These are phyloP conservation scores for Neurospora terricola DNA, from an alignment of 495 filamentous ascomycete genomes.

Conservation along the genomic window DNA sequence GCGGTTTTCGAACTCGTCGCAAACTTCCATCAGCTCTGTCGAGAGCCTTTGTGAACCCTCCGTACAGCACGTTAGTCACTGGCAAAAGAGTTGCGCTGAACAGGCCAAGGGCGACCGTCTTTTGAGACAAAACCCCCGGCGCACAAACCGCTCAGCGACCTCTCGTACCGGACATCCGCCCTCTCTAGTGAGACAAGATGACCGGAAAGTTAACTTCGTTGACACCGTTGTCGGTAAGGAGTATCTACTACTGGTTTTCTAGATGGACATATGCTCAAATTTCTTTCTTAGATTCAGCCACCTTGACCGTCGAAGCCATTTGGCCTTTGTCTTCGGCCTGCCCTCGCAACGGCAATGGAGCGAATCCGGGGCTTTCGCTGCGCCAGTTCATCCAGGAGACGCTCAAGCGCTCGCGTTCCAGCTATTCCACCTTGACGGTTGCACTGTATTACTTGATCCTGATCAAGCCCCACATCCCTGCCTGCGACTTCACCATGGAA, in stretches of 20 bases:
- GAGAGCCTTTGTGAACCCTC: slow-evolving; percentile 19
- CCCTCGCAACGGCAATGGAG: slow-evolving; percentile 45
- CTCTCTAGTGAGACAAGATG: slow-evolving; percentile 75
- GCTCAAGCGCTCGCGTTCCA: slow-evolving; percentile 84
- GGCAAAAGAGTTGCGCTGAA: slow-evolving; percentile 12
- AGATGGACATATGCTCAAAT: slow-evolving; percentile 17
- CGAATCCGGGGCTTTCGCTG: slow-evolving; percentile 71
- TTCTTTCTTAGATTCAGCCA: slow-evolving; percentile 71
- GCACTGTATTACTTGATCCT: slow-evolving; percentile 93
- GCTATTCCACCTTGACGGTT: slow-evolving; percentile 94
- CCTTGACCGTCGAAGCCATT: slow-evolving; percentile 93
- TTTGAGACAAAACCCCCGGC: slow-evolving; percentile 71
- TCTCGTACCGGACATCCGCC: slow-evolving; percentile 63
- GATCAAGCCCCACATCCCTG: slow-evolving; percentile 84
- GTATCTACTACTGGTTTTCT: slow-evolving; percentile 5
- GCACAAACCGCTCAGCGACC: slow-evolving; percentile 47
- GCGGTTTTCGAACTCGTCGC: slow-evolving; percentile 13
- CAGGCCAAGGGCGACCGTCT: slow-evolving; percentile 40
- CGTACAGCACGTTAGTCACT: slow-evolving; percentile 18
- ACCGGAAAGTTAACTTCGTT: slow-evolving; percentile 92
- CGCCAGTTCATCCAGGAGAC: slow-evolving; percentile 97
- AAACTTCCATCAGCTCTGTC: slow-evolving; percentile 22
- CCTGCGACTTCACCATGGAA: slow-evolving; percentile 74
- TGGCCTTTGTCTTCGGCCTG: slow-evolving; percentile 73
- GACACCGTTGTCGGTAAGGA: slow-evolving; percentile 96